Base-by-base conservation (phyloP, 2,329 filamentous ascomycete species). In the Stagonosporopsis chrysanthemi region DNA sequence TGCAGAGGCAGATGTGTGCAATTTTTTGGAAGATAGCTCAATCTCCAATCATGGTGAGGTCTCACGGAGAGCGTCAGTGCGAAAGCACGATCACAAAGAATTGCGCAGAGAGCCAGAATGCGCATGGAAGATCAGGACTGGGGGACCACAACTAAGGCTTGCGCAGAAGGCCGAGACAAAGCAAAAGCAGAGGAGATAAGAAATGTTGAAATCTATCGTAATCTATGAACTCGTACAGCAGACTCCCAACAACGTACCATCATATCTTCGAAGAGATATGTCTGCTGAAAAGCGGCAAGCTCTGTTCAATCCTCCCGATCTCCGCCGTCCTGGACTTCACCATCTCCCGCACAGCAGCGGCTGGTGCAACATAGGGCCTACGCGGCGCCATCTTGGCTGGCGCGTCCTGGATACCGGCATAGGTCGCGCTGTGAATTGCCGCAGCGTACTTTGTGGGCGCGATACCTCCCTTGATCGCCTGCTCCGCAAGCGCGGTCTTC, bases 381-480 rank as follows among this genome's bases (percentile, higher is more conserved):
- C 56, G 52, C 38, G 65, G 65, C 48, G 53, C 58, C 42, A 66
- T 52, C 49, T 58, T 56, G 19, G 42, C 39, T 7, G 51, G 61
- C 2, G 65, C 64, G 22, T 63, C 49, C n/a, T 63, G 56, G 1
- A 86, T 67, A 6, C 62, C 84, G 5, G 79, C 81, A 64, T 84
- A 79, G 39, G 90, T 83, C 4, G 85, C 88, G 24, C 84, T 84
- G 61, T 82, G 84, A 15, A 86, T 73, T 1, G 85, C 82, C 0
- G 85, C 85, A 0, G 86, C 88, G 69, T 87, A 89, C 76, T 90
- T 90, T 24, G 84, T 85, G 2, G 81, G 79, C 11, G 86, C 86
- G 66, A 90, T 88, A 11, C 87, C 87, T 14, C 81, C 80, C 75
- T 90, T 89, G 68, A 83, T 85, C 1, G 84, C 82, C 56, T 83